These are phyloP conservation scores for Neurospora tetrasperma DNA, from an alignment of 495 filamentous ascomycete species.

Conservation along the genomic window DNA sequence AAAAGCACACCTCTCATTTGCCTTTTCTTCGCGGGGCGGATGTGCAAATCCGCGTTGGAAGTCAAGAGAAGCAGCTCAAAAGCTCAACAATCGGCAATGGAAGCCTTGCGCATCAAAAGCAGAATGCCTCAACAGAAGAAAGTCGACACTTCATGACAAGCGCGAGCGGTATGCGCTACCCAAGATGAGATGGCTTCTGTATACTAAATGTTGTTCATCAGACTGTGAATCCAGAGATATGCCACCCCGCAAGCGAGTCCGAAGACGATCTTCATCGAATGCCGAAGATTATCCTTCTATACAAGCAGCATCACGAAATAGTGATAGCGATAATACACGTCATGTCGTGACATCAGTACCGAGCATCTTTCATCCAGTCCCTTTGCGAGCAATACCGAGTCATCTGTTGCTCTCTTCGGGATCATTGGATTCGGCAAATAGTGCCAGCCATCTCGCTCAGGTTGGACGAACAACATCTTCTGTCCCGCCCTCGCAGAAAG, in stretches of 20 bases:
- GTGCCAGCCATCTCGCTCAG: slow-evolving; percentile 16
- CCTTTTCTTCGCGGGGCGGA: slow-evolving; percentile 5
- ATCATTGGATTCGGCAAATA: slow-evolving; percentile 10
- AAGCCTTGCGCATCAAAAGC: background rate
- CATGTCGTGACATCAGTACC: slow-evolving; percentile 6
- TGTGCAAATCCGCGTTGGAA: slow-evolving; percentile 29
- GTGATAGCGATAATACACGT: slow-evolving; percentile 5
- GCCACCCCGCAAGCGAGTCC: background rate
- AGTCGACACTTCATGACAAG: background rate
- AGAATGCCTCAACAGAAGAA: background rate
- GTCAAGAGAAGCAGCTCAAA: slow-evolving; percentile 24
- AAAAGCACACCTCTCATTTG: background rate
- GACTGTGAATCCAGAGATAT: background rate
- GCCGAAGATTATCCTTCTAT: background rate
- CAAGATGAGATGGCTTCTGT: background rate
- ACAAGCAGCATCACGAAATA: background rate
- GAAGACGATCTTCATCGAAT: background rate
- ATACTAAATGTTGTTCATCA: background rate
- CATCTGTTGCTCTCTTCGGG: background rate
- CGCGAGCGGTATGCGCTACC: background rate
- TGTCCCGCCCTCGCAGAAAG: slow-evolving; percentile 13
- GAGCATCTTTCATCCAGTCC: slow-evolving; percentile 7
- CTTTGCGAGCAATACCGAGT: slow-evolving; percentile 6
- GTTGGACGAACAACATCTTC: slow-evolving; percentile 9
- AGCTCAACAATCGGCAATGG: slow-evolving; percentile 7